Conservation (phyloP, 176 grass and related monocot genomes). For the Zizania latifolia region DNA sequence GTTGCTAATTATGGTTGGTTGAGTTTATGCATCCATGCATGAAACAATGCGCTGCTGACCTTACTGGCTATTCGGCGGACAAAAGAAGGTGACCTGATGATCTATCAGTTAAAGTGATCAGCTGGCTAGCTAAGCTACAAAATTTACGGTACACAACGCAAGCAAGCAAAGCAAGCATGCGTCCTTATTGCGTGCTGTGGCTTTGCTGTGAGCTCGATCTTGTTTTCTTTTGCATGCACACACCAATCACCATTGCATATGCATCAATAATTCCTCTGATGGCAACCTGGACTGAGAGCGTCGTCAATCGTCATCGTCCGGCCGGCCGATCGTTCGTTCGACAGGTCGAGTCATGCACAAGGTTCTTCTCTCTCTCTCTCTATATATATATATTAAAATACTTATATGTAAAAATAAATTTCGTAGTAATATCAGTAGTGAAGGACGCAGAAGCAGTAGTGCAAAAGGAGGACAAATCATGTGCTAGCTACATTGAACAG, state of each 20-base stretch:
- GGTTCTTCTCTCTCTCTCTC: neutral
- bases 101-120: neutral
- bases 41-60: neutral
- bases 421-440: too few relatives aligned
- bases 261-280: slow-evolving; percentile 25
- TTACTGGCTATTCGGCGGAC: neutral
- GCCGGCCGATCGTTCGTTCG: neutral
- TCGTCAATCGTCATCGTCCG: neutral
- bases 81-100: slow-evolving; percentile 12
- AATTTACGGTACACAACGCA: neutral
- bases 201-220: neutral
- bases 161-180: neutral
- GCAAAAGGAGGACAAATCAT: too few relatives aligned
- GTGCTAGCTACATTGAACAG: too few relatives aligned
- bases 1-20: too few relatives aligned
- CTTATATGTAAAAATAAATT: too few relatives aligned
- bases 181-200: neutral
- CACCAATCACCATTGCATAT: slow-evolving; percentile 1
- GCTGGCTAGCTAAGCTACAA: neutral
- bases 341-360: neutral
- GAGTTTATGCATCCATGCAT: too few relatives aligned
- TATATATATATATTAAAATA: too few relatives aligned
- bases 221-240: neutral
- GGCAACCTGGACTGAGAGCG: neutral
- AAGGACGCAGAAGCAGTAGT: too few relatives aligned